Base-by-base conservation (phyloP, 192 early-diverging fungal genomes). In the Linnemannia exigua region DNA sequence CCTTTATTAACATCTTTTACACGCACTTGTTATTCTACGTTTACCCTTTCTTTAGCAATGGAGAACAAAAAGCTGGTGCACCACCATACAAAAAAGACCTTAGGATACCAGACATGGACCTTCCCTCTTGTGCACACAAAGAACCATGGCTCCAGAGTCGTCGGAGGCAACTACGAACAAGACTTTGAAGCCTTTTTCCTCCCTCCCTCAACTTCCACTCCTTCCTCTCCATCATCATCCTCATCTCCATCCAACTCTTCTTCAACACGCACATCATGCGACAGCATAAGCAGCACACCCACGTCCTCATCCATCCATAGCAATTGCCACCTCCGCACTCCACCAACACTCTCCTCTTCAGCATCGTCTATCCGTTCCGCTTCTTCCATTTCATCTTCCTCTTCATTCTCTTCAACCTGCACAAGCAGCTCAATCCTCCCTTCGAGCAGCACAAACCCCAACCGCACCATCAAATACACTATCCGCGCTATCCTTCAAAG, bases 111-210 rank as follows among this genome's bases (percentile, higher is more conserved):
- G 67, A 79, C 74, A 12, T 67, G 51, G 67, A 35, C 77, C 54
- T 76, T 85, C 47, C 77, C 83, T 28, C 77, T 85, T 3, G 46
- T 79, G 14, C 83, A 85, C 44, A 79, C 77, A 17, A 85, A 79
- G 38, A 44, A 20, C 44, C 48, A 79, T 11, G 69, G 83, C 38
- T 85, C 83, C 5, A 70, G 41, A 8, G 72, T 85, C 11, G 74
- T 76, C 17, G 68, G 68, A 8, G 83, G 83, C 31, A 52, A 47
- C 17, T 85, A 85, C 31, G 74, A 72, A 25, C 73, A 85, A 25
- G 72, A 74, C 3, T 79, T 85, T 76, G 74, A 79, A n/a, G 51
- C 74, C 35, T 50, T 36, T 8, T 68, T 85, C 31, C 38, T 48
- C 44, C 50, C 61, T 11, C 80, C 67, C n/a, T n/a, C n/a, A n/a